Evolutionary conservation across 495 filamentous ascomycete species (phyloP), one percentile per base, ranked within the genome.

Genomic region (Neurospora sp.): DNA sequence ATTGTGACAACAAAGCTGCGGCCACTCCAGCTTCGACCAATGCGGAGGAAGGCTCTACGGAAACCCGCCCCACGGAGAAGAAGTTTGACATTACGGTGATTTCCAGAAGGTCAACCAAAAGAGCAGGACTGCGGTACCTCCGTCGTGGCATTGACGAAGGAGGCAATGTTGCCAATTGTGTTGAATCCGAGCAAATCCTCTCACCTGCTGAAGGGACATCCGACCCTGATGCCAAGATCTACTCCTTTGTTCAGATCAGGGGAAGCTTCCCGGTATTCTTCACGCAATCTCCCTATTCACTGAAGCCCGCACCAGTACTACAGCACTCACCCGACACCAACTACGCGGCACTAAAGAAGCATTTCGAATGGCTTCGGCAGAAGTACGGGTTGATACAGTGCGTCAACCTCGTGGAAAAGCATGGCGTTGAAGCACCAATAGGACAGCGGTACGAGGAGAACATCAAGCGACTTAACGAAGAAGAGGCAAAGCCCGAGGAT

Each of bases 221-320:
- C 89, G 83, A 88, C 39, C 76, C 85, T 0, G 85, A 86, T 7
- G 85, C 83, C 22, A 92, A 89, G 75, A 83, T 91, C 9, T 92
- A 92, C 81, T 96, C 94, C 0, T 96, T 96, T 74, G 82, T 94
- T 14, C 95, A 98, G 79, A 84, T 93, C 22, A 87, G 95, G 53
- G 95, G 93, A 1, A 97, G 93, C 14, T 94, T 98, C 72, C 95
- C 95, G 0, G 78, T 98, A 4, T 98, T 93, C 82, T 98, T 97
- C 77, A 93, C 94, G 0, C 96, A 99, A 79, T 92, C 90, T 0
- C 94, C 96, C 3, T 98, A 97, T 79, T 91, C 92, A 5, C 90
- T 99, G 74, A 97, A 97, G 78, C 96, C 96, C 0, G 82, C 93
- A 37, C 94, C 96, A 0, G 87, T 92, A 18, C 79, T 97, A 42